phyloP scores from a whole-genome alignment of 2,329 filamentous ascomycete genomes.

The Clonostachys byssicola region DNA sequence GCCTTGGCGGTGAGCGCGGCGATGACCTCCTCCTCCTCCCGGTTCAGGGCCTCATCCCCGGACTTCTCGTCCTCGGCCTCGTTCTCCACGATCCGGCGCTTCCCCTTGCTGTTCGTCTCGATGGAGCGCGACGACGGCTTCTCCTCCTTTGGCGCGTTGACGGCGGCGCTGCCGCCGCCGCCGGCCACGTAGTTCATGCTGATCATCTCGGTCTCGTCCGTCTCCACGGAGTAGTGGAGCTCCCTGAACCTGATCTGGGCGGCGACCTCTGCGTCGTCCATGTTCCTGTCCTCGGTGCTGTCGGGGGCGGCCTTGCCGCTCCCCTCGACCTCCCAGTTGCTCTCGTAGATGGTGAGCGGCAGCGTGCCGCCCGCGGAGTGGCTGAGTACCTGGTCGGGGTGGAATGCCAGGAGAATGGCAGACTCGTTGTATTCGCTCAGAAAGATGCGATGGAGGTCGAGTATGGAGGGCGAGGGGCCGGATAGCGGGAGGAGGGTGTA shows the following conservation, averaged over 20 bases:
- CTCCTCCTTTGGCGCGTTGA: constrained; percentile 39
- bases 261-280: constrained; percentile 59
- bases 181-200: constrained; percentile 89
- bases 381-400: constrained; percentile 56
- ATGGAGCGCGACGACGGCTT: constrained; percentile 31
- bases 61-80: constrained; percentile 17
- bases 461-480: constrained; percentile 65
- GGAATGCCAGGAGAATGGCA: constrained; percentile 83
- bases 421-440: constrained; percentile 76
- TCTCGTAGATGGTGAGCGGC: constrained; percentile 89
- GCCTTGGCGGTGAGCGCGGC: constrained; percentile 75
- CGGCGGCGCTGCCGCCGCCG: constrained; percentile 76
- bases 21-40: constrained; percentile 58
- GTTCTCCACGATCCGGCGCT: constrained; percentile 33
- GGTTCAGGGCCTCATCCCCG: constrained; percentile 18
- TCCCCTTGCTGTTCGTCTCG: constrained; percentile 48
- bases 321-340: constrained; percentile 65
- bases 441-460: constrained; percentile 76
- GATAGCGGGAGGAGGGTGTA: constrained; percentile 73
- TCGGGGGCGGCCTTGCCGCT: constrained; percentile 26
- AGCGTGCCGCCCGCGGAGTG: constrained; percentile 70
- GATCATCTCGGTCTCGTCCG: constrained; percentile 96
- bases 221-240: constrained; percentile 83
- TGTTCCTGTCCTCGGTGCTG: constrained; percentile 63
- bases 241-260: constrained; percentile 74